phyloP scores from a whole-genome alignment of 768 basidiomycete genomes.

The Hypholoma sublateritium region DNA sequence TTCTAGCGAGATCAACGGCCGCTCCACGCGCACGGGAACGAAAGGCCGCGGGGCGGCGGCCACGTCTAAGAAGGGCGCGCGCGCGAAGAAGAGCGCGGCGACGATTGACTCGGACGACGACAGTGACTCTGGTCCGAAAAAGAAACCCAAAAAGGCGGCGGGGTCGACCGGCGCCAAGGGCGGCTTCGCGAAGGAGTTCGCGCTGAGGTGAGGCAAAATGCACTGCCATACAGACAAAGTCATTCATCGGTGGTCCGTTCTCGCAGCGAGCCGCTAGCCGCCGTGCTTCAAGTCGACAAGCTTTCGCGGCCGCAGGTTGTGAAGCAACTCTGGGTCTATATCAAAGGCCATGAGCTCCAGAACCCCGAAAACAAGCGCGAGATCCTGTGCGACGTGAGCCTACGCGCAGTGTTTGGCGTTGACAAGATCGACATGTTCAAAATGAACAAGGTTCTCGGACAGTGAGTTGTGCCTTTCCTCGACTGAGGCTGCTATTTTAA shows the following conservation, averaged over 20 bases:
- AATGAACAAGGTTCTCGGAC: slow-evolving; percentile 90
- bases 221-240: background rate
- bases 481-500: background rate
- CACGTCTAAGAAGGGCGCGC: slow-evolving; percentile 41
- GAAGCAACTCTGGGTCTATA: slow-evolving; percentile 88
- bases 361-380: slow-evolving; percentile 83
- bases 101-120: slow-evolving; percentile 56
- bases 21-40: slow-evolving; percentile 47
- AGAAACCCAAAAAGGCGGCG: slow-evolving; percentile 32
- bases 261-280: slow-evolving; percentile 69
- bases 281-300: slow-evolving; percentile 62
- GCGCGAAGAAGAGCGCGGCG: slow-evolving; percentile 54
- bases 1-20: slow-evolving; percentile 67
- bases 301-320: slow-evolving; percentile 89
- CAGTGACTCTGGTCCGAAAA: slow-evolving; percentile 37
- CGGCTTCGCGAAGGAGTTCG: slow-evolving; percentile 78
- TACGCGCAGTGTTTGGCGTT: slow-evolving; percentile 75
- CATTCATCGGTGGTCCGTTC: background rate
- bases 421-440: slow-evolving; percentile 91
- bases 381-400: slow-evolving; percentile 76
- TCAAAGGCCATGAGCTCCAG: slow-evolving; percentile 79
- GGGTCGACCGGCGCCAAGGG: slow-evolving; percentile 57
- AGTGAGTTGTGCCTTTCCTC: slow-evolving; percentile 43
- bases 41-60: slow-evolving; percentile 37
- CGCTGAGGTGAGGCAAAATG: slow-evolving; percentile 53